Percentiles rank a stretch among this genome's conserved stretches.
phyloP scores from a whole-genome alignment of 169 alveolate species.

The Eimeria sp. region DNA sequence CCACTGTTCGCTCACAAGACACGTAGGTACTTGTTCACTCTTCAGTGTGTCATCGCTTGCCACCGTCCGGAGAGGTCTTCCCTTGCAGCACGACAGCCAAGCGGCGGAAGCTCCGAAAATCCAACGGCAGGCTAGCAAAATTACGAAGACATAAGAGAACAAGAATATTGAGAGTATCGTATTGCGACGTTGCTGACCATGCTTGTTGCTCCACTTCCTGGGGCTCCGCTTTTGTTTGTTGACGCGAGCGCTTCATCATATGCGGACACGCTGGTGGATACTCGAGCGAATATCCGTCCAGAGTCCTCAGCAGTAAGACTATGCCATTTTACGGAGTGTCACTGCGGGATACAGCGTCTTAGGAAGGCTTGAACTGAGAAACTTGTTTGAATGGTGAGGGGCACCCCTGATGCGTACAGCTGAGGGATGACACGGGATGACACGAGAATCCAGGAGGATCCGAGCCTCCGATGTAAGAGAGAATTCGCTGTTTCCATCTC shows the following conservation, averaged over 20 bases:
- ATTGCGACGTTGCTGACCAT: neutral
- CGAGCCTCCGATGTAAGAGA: neutral
- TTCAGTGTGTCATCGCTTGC: neutral
- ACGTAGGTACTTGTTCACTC: neutral
- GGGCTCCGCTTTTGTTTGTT: neutral
- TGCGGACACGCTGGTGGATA: neutral
- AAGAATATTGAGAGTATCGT: neutral
- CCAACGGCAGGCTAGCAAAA: neutral
- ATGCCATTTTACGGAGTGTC: neutral
- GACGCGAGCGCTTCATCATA: neutral
- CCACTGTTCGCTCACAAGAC: neutral
- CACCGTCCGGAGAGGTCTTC: neutral
- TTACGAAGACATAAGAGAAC: neutral
- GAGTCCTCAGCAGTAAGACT: neutral
- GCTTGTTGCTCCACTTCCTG: neutral
- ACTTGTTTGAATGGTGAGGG: neutral
- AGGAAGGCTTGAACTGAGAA: slow-evolving; percentile 22
- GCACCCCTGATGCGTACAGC: neutral
- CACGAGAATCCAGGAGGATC: neutral
- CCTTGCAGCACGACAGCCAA: neutral
- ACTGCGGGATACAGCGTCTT: neutral
- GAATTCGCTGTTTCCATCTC: neutral
- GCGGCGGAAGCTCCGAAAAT: neutral
- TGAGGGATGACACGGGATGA: neutral
- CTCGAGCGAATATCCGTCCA: neutral